These are phyloP conservation scores for Didymella segeticola DNA, from an alignment of 2,329 filamentous ascomycete species.

Conservation along the genomic window DNA sequence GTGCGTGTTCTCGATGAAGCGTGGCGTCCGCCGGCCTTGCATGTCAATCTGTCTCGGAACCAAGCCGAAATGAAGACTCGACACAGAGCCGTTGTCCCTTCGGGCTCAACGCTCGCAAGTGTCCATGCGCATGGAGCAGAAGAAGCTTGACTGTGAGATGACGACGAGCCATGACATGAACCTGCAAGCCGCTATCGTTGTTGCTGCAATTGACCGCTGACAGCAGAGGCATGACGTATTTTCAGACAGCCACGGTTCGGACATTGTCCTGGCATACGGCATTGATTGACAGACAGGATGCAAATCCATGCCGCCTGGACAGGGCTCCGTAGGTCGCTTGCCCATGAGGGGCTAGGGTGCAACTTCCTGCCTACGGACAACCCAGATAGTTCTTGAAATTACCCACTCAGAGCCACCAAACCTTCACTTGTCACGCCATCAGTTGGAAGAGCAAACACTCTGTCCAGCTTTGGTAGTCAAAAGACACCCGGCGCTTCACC, in stretches of 20 bases:
- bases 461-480: not conserved
- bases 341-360: constrained; percentile 6
- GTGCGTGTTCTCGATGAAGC: not conserved
- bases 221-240: constrained; percentile 28
- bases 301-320: constrained; percentile 8
- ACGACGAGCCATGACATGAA: not conserved
- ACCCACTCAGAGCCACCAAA: constrained; percentile 10
- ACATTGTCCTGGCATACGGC: not conserved
- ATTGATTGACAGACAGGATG: constrained; percentile 12
- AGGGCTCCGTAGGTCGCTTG: not conserved
- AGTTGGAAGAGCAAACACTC: not conserved
- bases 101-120: constrained; percentile 6
- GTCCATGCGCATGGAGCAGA: not conserved
- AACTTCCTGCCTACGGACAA: not conserved
- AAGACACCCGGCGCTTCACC: constrained; percentile 5
- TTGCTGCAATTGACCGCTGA: constrained; percentile 3
- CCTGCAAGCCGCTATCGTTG: not conserved
- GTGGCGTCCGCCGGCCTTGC: constrained; percentile 8
- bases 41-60: not conserved
- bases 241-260: constrained; percentile 36
- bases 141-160: constrained; percentile 3
- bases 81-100: constrained; percentile 10
- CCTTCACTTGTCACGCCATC: not conserved
- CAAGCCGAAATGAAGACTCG: constrained; percentile 9
- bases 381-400: not conserved